Percentiles rank a stretch among this genome's conserved stretches.
These are phyloP conservation scores for Arthrinium puccinioides DNA, from an alignment of 2,329 filamentous ascomycete species.

Conservation along the genomic window DNA sequence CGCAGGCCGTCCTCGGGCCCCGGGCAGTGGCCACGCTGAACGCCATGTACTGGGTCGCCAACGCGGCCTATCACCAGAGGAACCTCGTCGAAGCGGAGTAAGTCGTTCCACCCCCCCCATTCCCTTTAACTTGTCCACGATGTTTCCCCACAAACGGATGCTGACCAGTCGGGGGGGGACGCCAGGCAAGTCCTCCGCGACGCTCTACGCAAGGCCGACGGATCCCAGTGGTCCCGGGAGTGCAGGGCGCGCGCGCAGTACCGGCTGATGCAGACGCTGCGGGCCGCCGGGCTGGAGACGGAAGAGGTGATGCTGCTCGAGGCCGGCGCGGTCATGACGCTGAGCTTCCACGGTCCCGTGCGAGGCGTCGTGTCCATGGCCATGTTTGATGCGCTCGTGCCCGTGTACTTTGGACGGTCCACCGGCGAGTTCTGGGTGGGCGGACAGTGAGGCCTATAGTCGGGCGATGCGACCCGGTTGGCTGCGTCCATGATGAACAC, in stretches of 20 bases:
- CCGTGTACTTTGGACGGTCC: not conserved
- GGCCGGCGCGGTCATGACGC: not conserved
- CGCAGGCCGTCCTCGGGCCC: not conserved
- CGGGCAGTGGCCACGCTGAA: not conserved
- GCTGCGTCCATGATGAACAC: not conserved
- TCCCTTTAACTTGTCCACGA: too few relatives aligned
- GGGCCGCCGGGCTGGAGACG: not conserved
- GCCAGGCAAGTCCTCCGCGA: not conserved
- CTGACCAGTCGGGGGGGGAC: too few relatives aligned
- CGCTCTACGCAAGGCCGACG: not conserved
- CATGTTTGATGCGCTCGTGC: not conserved
- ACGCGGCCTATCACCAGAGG: not conserved
- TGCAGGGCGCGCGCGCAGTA: not conserved
- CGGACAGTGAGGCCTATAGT: too few relatives aligned
- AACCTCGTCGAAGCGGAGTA: not conserved
- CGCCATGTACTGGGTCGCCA: not conserved
- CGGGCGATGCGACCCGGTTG: too few relatives aligned
- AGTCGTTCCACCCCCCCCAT: too few relatives aligned
- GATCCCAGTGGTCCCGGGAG: not conserved
- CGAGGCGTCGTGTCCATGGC: not conserved
- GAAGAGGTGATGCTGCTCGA: not conserved
- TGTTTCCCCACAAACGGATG: too few relatives aligned
- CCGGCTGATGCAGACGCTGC: not conserved
- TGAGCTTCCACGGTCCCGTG: not conserved
- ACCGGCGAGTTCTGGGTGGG: not conserved